Base-by-base conservation (phyloP, 345 rosid genomes). In the Erodium maritimum region DNA sequence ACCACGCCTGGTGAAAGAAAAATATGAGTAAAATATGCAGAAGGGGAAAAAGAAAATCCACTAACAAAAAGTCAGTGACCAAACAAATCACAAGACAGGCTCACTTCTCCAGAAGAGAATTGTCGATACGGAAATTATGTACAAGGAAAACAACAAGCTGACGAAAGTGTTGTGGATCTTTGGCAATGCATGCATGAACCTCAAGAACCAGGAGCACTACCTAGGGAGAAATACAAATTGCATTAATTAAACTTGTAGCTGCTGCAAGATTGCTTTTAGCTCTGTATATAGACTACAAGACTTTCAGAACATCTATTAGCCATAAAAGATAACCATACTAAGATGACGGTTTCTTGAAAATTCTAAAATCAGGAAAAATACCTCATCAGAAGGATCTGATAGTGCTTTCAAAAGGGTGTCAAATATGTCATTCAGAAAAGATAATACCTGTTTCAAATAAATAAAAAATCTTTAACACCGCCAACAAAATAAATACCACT, bases 171-270 rank as follows among this genome's bases (percentile, higher is more conserved):
- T 69, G 83, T 22, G 71, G 77, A 79, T 90, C 99, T 87, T 84
- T 72, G 34, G 99, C 99, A 55, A 90, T 93, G 77, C 97, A 84
- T 52, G 99, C 97, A 77, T 94, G 99, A 73, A 94, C 85, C 65
- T 94, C 99, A 54, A 94, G 88, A 71, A 87, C 99, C 65, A 87
- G 82, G 34, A 94, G 96, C 56, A 94, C 99, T 59, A 94, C 99
- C 99, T 94, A 71, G 45, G 23, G 51, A 64, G 17, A 69, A 29
- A 54, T 50, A 58, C 18, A 13, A 42, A 42, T 11, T 42, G 17
- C 48, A 14, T 42, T 42, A 13, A 42, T 10, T 42, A 42, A 42
- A 61, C 55, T 51, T 50, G 48, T 48, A 42, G 19, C 46, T 25
- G 50, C 4, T 19, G 52, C 23, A 42, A 19, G 23, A 21, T 42